A percentile compares a stretch with the other conserved stretches of the same genome.
Conservation (phyloP, 2,329 filamentous ascomycete genomes). For the Hirsutella rhossiliensis region DNA sequence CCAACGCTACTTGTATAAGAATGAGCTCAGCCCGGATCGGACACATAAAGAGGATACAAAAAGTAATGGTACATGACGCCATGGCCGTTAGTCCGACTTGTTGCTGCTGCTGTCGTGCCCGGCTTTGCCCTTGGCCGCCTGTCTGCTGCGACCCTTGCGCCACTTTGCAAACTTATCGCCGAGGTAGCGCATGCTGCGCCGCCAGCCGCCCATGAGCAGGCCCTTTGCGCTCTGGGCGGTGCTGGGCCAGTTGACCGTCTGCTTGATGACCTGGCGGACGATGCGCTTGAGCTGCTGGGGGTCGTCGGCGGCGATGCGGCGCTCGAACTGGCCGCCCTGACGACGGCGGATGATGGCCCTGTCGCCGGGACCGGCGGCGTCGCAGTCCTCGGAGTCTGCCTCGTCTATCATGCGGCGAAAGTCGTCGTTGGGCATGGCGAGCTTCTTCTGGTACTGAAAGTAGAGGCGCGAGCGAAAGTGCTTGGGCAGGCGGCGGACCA, state of each 20-base stretch:
- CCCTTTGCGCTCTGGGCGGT: constrained; percentile 81
- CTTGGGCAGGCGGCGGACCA: constrained; percentile 83
- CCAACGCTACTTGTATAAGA: too few relatives aligned
- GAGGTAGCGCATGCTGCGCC: constrained; percentile 61
- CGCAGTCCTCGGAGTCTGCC: constrained; percentile 57
- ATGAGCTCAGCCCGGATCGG: too few relatives aligned
- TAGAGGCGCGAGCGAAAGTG: constrained; percentile 83
- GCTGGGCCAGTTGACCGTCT: constrained; percentile 87
- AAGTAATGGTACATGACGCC: not conserved
- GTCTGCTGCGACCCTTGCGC: constrained; percentile 24
- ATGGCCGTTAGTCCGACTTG: not conserved
- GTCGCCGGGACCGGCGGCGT: constrained; percentile 40
- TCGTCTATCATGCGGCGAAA: constrained; percentile 72
- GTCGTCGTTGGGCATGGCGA: constrained; percentile 69
- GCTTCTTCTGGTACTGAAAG: constrained; percentile 89
- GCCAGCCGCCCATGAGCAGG: constrained; percentile 62
- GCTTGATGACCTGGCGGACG: constrained; percentile 66
- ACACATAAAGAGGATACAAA: not conserved
- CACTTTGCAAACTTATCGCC: constrained; percentile 69
- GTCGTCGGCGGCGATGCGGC: constrained; percentile 63
- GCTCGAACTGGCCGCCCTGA: constrained; percentile 77
- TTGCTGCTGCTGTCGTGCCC: not conserved
- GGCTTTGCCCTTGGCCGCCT: constrained; percentile 9
- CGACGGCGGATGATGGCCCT: constrained; percentile 29
- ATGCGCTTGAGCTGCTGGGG: constrained; percentile 54